These are phyloP conservation scores for Dichomitus squalens DNA, from an alignment of 1,284 basidiomycete genomes.

Conservation along the genomic window DNA sequence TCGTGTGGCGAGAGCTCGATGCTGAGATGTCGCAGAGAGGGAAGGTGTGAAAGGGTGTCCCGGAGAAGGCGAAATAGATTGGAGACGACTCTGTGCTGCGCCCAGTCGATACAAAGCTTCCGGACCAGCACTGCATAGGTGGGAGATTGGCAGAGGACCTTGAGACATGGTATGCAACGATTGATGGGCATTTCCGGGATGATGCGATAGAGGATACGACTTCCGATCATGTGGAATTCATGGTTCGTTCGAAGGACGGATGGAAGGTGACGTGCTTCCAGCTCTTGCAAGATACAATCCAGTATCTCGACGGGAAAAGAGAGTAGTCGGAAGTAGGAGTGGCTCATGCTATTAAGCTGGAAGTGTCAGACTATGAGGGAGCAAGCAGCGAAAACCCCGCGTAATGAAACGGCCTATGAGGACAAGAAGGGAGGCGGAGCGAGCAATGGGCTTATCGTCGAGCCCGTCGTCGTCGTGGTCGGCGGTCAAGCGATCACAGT, in stretches of 20 bases:
- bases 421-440: not conserved
- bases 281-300: constrained; percentile 42
- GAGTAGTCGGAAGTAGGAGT: constrained; percentile 18
- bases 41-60: constrained; percentile 42
- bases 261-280: constrained; percentile 34
- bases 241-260: constrained; percentile 36
- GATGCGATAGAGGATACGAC: constrained; percentile 48
- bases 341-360: not conserved
- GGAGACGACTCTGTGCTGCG: constrained; percentile 32
- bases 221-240: constrained; percentile 41
- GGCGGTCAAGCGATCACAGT: not conserved
- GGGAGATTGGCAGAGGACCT: constrained; percentile 39
- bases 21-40: constrained; percentile 42
- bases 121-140: constrained; percentile 43
- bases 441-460: not conserved
- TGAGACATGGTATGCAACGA: constrained; percentile 41
- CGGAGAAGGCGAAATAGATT: constrained; percentile 53
- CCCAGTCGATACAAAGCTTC: constrained; percentile 45
- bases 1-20: constrained; percentile 49
- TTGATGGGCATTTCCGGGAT: constrained; percentile 39
- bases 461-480: not conserved
- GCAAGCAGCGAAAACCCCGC: not conserved
- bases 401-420: not conserved
- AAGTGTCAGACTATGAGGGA: not conserved
- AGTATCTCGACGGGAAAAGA: constrained; percentile 53